A percentile compares a stretch with the other conserved stretches of the same genome.
Evolutionary conservation across 2,329 filamentous ascomycete genomes (phyloP).

Genomic region (Colletotrichum orbiculare): DNA sequence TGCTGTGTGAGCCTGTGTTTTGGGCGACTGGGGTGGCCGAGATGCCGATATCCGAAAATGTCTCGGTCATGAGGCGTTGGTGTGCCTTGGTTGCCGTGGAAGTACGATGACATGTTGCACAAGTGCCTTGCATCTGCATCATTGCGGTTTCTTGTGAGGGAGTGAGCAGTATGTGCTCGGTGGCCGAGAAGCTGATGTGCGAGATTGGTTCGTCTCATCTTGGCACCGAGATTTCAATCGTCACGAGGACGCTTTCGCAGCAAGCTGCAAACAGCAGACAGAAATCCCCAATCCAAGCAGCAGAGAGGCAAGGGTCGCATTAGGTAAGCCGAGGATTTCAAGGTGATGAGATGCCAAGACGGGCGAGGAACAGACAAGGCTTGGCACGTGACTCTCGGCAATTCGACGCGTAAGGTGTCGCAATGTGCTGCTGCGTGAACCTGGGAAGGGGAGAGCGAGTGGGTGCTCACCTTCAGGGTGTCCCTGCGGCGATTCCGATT

Average conservation of each 20-base stretch:
- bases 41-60: slow-evolving; percentile 31
- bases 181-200: no score
- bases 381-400: slow-evolving; percentile 34
- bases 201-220: slow-evolving; percentile 3
- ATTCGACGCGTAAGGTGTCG: slow-evolving; percentile 29
- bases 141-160: no score
- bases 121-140: no score
- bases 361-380: slow-evolving; percentile 1
- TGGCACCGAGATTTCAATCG: neutral
- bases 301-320: neutral
- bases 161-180: no score
- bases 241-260: neutral
- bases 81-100: slow-evolving; percentile 12
- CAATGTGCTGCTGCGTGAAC: neutral
- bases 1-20: neutral
- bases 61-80: neutral
- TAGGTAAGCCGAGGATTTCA: slow-evolving; percentile 20
- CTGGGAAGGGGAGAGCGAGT: no score
- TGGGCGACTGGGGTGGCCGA: slow-evolving; percentile 10
- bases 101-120: no score
- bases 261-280: neutral
- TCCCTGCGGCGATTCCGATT: slow-evolving; percentile 20
- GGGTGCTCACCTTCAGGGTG: neutral
- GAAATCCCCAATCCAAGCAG: neutral
- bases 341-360: slow-evolving; percentile 6